Evolutionary conservation across 208 protist species (phyloP).

Genomic region (Acanthamoeba healyi): DNA sequence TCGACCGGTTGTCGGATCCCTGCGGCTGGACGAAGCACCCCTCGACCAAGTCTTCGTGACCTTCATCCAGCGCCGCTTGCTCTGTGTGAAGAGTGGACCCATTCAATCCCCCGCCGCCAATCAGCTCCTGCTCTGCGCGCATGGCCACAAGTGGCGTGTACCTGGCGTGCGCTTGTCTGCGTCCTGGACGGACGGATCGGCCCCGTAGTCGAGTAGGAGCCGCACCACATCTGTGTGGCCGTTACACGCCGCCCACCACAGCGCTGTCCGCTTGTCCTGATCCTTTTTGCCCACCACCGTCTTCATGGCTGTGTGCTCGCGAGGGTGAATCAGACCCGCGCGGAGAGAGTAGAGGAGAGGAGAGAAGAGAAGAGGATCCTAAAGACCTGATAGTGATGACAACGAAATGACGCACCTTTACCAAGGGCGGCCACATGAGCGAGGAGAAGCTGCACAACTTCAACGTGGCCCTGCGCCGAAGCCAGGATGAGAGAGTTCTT

Average conservation of each 20-base stretch:
- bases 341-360: too few species aligned
- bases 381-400: not conserved
- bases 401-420: not conserved
- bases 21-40: not conserved
- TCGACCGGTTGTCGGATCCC: too few species aligned
- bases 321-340: too few species aligned
- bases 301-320: conserved; percentile 31
- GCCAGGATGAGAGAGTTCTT: not conserved
- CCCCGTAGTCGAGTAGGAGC: not conserved
- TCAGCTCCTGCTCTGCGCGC: too few species aligned
- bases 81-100: not conserved
- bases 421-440: not conserved
- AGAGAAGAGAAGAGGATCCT: too few species aligned
- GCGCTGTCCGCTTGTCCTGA: conserved; percentile 15
- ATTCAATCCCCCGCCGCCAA: too few species aligned
- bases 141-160: not conserved
- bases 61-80: not conserved
- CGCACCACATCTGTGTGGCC: not conserved
- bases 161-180: conserved; percentile 14
- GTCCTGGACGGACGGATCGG: not conserved
- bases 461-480: not conserved
- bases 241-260: conserved; percentile 23
- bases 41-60: not conserved
- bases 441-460: not conserved
- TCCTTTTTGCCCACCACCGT: not conserved